phyloP scores from a whole-genome alignment of 164 flowering plant species.

The Annona squamosa region DNA sequence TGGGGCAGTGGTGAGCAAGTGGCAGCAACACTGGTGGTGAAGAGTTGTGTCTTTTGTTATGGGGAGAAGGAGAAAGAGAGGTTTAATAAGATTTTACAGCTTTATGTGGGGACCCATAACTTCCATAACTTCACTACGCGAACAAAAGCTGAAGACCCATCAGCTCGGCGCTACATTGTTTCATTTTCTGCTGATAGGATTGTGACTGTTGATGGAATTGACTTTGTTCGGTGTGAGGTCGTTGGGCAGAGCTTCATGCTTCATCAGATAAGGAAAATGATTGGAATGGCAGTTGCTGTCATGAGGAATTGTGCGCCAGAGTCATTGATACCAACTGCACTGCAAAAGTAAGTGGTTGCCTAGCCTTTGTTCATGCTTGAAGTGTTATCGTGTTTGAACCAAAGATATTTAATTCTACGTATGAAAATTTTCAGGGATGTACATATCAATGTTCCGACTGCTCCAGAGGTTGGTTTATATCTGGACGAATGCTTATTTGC shows the following conservation, averaged over 20 bases:
- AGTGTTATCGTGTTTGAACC: not conserved
- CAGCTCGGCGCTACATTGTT: conserved; percentile 68
- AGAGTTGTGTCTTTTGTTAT: conserved; percentile 45
- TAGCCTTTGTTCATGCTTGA: not conserved
- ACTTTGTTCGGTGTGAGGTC: conserved; percentile 91
- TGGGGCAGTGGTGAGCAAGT: conserved; percentile 18
- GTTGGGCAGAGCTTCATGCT: conserved; percentile 99
- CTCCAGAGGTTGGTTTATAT: conserved; percentile 94
- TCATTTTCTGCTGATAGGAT: conserved; percentile 61
- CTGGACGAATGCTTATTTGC: conserved; percentile 88
- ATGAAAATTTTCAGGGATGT: conserved; percentile 45
- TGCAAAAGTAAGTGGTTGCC: conserved; percentile 45
- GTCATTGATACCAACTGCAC: conserved; percentile 53
- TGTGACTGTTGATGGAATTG: conserved; percentile 67
- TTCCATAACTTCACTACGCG: conserved; percentile 90
- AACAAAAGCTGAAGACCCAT: conserved; percentile 85
- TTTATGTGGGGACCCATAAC: conserved; percentile 82
- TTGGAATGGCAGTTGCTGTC: conserved; percentile 86
- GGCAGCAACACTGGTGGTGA: not conserved
- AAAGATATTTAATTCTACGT: not conserved
- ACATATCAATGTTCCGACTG: conserved; percentile 77
- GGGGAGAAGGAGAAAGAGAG: conserved; percentile 75
- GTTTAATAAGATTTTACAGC: conserved; percentile 64
- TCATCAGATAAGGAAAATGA: conserved; percentile 95
- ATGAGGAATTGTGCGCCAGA: conserved; percentile 80